phyloP scores from a whole-genome alignment of 306 rosid genomes.

The Trifolium repens region DNA sequence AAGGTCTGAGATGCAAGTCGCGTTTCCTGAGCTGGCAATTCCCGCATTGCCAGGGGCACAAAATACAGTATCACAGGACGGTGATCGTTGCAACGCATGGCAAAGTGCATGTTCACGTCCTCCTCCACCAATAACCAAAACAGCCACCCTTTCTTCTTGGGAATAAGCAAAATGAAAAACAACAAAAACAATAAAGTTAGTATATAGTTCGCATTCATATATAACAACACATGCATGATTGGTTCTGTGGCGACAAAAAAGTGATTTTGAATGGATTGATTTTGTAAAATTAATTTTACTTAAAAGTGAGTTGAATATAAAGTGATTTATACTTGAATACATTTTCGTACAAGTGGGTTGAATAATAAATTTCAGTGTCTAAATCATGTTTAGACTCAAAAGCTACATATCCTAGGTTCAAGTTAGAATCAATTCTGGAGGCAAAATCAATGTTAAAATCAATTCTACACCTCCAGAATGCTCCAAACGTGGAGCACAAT shows the following conservation, averaged over 20 bases:
- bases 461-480: background rate
- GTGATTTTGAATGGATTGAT: too few species aligned
- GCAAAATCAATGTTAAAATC: background rate
- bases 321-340: too few species aligned
- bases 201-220: background rate
- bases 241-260: too few species aligned
- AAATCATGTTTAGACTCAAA: too few species aligned
- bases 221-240: too few species aligned
- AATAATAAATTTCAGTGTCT: too few species aligned
- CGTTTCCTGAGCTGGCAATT: conserved; percentile 78
- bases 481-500: background rate
- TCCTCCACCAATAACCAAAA: conserved; percentile 94
- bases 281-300: too few species aligned
- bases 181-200: background rate
- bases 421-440: too few species aligned
- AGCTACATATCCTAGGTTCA: too few species aligned
- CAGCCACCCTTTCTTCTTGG: conserved; percentile 56
- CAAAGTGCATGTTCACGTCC: conserved; percentile 98
- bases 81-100: conserved; percentile 88
- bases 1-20: conserved; percentile 79
- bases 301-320: too few species aligned
- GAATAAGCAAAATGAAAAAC: background rate
- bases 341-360: too few species aligned
- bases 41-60: conserved; percentile 98
- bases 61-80: conserved; percentile 69